These are phyloP conservation scores for Fusarium oligoseptatum DNA, from an alignment of 2,329 filamentous ascomycete genomes.

Conservation along the genomic window DNA sequence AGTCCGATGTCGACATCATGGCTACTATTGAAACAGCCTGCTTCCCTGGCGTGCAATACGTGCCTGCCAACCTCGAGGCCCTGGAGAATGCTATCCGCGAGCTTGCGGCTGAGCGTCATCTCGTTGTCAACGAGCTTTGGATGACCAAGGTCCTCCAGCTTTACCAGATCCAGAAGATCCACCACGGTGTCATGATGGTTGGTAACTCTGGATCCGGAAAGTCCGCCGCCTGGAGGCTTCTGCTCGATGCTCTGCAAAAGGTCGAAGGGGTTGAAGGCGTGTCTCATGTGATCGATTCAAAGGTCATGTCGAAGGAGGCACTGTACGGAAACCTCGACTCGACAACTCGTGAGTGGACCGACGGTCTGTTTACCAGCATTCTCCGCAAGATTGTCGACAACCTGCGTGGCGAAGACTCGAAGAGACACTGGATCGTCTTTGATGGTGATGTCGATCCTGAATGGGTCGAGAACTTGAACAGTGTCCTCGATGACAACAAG, in stretches of 20 bases:
- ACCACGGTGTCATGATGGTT: slow-evolving; percentile 99
- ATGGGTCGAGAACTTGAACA: slow-evolving; percentile 99
- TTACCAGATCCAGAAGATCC: slow-evolving; percentile 97
- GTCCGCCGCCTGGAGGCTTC: slow-evolving; percentile 91
- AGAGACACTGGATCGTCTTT: slow-evolving; percentile 99
- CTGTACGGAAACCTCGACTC: slow-evolving; percentile 96
- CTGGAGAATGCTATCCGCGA: slow-evolving; percentile 85
- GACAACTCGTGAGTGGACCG: slow-evolving; percentile 98
- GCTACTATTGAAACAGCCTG: slow-evolving; percentile 83
- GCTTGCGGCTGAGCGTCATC: slow-evolving; percentile 85
- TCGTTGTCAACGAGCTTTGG: slow-evolving; percentile 94
- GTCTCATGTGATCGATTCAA: slow-evolving; percentile 97
- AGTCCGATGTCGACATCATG: slow-evolving; percentile 91
- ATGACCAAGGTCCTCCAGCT: slow-evolving; percentile 97
- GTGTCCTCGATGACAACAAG: slow-evolving; percentile 99
- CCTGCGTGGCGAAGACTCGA: slow-evolving; percentile 93
- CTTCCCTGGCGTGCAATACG: slow-evolving; percentile 94
- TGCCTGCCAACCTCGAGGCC: slow-evolving; percentile 86
- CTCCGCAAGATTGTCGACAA: slow-evolving; percentile 99
- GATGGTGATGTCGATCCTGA: slow-evolving; percentile 99
- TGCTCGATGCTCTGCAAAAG: slow-evolving; percentile 90
- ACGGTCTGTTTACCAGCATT: slow-evolving; percentile 97
- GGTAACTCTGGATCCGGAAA: slow-evolving; percentile 98
- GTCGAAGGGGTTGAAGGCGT: slow-evolving; percentile 94
- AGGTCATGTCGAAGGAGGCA: slow-evolving; percentile 99